Conservation (phyloP, 164 flowering plant genomes). For the Stephania yunnanensis region DNA sequence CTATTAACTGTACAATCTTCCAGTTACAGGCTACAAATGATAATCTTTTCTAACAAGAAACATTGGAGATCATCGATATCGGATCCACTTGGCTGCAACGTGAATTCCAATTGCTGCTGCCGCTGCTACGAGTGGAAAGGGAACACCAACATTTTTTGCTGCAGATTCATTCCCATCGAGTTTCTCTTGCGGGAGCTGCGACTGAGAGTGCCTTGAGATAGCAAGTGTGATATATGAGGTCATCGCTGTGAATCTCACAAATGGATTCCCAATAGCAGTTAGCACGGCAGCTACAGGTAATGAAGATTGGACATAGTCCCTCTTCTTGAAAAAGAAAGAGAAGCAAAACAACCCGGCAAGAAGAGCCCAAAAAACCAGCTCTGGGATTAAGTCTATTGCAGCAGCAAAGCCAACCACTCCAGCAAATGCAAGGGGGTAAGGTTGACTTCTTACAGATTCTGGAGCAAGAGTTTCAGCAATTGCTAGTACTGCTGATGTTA, state of each 20-base stretch:
- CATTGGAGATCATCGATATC: constrained; percentile 38
- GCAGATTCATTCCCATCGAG: constrained; percentile 25
- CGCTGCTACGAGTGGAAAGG: constrained; percentile 55
- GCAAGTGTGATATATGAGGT: constrained; percentile 54
- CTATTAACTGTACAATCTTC: not conserved
- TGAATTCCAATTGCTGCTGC: constrained; percentile 74
- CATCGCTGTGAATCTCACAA: constrained; percentile 58
- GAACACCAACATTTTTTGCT: constrained; percentile 28
- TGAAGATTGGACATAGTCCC: constrained; percentile 61
- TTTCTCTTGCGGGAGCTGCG: constrained; percentile 30
- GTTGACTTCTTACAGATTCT: constrained; percentile 48
- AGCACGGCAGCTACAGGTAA: constrained; percentile 76
- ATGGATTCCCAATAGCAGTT: constrained; percentile 79
- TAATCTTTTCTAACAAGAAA: not conserved
- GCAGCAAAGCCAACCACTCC: constrained; percentile 73
- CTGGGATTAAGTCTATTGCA: constrained; percentile 50
- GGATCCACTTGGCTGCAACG: constrained; percentile 62
- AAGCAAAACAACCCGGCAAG: constrained; percentile 49
- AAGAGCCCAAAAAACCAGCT: constrained; percentile 65
- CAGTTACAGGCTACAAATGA: not conserved
- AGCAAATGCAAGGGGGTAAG: constrained; percentile 50
- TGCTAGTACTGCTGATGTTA: constrained; percentile 64
- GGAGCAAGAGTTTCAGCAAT: constrained; percentile 66
- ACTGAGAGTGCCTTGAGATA: constrained; percentile 53
- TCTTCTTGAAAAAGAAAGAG: constrained; percentile 36